phyloP scores from a whole-genome alignment of 768 basidiomycete genomes.

The Lentinula edodes region DNA sequence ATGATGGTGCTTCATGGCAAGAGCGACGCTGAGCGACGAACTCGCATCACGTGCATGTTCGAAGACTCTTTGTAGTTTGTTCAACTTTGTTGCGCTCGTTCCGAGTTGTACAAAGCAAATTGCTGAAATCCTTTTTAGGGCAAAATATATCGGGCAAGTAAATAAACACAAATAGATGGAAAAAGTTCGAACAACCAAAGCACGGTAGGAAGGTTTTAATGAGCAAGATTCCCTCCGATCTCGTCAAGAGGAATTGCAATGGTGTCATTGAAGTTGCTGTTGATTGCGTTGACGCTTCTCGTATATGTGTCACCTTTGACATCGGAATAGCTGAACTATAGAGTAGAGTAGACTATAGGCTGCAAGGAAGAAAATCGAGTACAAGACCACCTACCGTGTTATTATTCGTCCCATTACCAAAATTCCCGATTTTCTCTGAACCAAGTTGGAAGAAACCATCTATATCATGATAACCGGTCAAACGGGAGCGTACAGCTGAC shows the following conservation, averaged over 20 bases:
- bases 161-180: no score
- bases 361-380: not conserved
- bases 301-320: slow-evolving; percentile 35
- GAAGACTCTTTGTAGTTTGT: no score
- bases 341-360: slow-evolving; percentile 10
- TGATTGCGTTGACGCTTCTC: slow-evolving; percentile 35
- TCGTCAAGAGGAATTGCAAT: slow-evolving; percentile 36
- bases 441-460: slow-evolving; percentile 34
- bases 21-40: no score
- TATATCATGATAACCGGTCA: slow-evolving; percentile 9
- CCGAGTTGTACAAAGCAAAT: no score
- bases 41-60: no score
- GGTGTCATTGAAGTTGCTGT: slow-evolving; percentile 11
- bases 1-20: no score
- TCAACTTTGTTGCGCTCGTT: no score
- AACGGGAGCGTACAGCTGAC: not conserved
- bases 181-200: no score
- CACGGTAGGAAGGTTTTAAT: not conserved
- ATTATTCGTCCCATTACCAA: slow-evolving; percentile 42
- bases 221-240: slow-evolving; percentile 29
- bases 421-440: slow-evolving; percentile 17
- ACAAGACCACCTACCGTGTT: slow-evolving; percentile 18
- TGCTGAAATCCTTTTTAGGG: no score
- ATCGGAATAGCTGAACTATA: slow-evolving; percentile 35
- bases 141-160: no score